A percentile compares a stretch with the other conserved stretches of the same genome.
Evolutionary conservation across 768 basidiomycete genomes (phyloP).

Genomic region (Auricularia auricula-judae): DNA sequence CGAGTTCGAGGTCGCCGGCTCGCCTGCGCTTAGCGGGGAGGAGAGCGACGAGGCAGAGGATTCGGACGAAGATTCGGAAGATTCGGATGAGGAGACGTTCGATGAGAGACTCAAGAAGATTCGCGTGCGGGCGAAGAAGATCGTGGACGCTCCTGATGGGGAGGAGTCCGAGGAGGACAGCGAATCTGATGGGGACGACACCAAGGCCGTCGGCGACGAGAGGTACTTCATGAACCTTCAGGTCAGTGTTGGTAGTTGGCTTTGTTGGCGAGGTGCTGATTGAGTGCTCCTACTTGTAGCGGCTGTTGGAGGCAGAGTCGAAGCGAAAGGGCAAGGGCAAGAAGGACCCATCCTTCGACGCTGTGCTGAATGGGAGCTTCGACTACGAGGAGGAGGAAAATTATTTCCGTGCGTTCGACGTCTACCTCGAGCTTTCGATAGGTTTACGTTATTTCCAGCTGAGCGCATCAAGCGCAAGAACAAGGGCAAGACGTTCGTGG

Average conservation of each 20-base stretch:
- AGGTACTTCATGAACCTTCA: background rate
- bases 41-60: constrained; percentile 27
- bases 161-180: constrained; percentile 19
- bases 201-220: constrained; percentile 21
- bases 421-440: background rate
- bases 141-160: constrained; percentile 10
- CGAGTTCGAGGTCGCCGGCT: too few relatives aligned
- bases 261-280: background rate
- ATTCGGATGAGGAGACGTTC: background rate
- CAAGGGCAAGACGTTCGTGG: constrained; percentile 27
- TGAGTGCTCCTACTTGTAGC: constrained; percentile 9
- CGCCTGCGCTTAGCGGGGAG: background rate
- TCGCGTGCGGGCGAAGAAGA: constrained; percentile 5
- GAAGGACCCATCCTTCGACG: constrained; percentile 43
- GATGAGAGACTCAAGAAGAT: background rate
- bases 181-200: constrained; percentile 11
- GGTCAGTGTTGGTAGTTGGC: background rate
- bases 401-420: constrained; percentile 39
- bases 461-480: constrained; percentile 38
- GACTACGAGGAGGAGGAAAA: constrained; percentile 9
- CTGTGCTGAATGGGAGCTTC: constrained; percentile 45
- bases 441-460: constrained; percentile 12
- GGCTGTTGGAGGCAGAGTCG: too few relatives aligned
- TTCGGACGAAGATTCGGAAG: constrained; percentile 15
- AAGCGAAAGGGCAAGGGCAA: constrained; percentile 32